These are phyloP conservation scores for Monosporascus sp. DNA, from an alignment of 2,329 filamentous ascomycete genomes.

Conservation along the genomic window DNA sequence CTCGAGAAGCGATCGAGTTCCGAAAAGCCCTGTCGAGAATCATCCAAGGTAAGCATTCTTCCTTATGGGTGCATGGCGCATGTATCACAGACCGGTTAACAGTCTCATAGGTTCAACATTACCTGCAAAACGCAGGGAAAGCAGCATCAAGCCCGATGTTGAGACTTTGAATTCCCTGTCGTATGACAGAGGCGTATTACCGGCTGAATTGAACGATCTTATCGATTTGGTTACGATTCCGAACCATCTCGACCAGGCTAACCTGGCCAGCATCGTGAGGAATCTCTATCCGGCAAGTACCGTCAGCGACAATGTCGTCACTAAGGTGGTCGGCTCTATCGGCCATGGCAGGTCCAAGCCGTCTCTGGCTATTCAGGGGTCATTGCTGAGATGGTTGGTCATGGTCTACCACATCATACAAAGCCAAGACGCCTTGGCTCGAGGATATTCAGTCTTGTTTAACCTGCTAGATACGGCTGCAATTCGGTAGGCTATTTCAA, in stretches of 20 bases:
- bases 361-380: conserved; percentile 62
- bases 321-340: conserved; percentile 66
- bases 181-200: conserved; percentile 63
- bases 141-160: conserved; percentile 58
- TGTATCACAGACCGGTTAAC: neutral
- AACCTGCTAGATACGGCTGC: conserved; percentile 77
- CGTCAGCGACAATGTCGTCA: conserved; percentile 55
- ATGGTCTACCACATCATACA: conserved; percentile 69
- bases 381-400: conserved; percentile 73
- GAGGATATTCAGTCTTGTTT: conserved; percentile 72
- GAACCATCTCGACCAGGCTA: conserved; percentile 71
- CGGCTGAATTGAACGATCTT: conserved; percentile 54
- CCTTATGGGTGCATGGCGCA: neutral
- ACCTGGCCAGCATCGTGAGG: conserved; percentile 61
- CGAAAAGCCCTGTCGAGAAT: conserved; percentile 15
- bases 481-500: conserved; percentile 47
- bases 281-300: conserved; percentile 69
- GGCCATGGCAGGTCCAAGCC: conserved; percentile 75
- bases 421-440: conserved; percentile 56
- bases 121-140: conserved; percentile 60
- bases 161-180: conserved; percentile 58
- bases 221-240: conserved; percentile 62
- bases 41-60: conserved; percentile 16
- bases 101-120: conserved; percentile 46
- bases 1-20: conserved; percentile 6